Percentiles rank a stretch among this genome's conserved stretches.
Evolutionary conservation across 2,329 filamentous ascomycete species (phyloP).

Genomic region (Penicillium sp.): DNA sequence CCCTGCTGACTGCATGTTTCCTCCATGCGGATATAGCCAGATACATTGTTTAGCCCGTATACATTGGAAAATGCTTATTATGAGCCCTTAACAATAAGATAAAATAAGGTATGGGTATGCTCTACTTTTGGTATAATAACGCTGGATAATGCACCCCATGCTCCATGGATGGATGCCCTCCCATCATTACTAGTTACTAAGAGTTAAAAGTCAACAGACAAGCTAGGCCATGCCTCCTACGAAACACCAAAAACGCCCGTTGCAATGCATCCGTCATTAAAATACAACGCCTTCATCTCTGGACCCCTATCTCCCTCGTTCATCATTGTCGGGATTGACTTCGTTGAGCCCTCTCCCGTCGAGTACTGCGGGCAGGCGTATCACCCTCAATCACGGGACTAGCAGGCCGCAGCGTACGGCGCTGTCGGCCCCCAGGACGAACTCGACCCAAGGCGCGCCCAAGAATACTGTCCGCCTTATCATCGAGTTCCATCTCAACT

Average conservation of each 20-base stretch:
- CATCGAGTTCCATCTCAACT: slow-evolving; percentile 51
- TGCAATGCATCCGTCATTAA: slow-evolving; percentile 5
- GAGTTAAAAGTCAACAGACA: neutral
- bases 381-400: slow-evolving; percentile 35
- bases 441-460: slow-evolving; percentile 46
- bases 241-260: slow-evolving; percentile 7
- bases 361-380: slow-evolving; percentile 31
- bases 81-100: no score
- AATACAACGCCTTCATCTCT: neutral
- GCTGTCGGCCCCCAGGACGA: slow-evolving; percentile 32
- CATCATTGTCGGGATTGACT: slow-evolving; percentile 30
- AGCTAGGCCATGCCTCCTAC: neutral
- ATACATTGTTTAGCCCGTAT: no score
- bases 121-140: neutral
- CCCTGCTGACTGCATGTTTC: no score
- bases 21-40: no score
- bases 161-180: neutral
- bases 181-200: neutral
- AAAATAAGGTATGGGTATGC: slow-evolving; percentile 1
- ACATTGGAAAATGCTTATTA: no score
- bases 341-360: slow-evolving; percentile 28
- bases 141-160: neutral
- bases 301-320: neutral
- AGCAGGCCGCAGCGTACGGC: slow-evolving; percentile 23
- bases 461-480: slow-evolving; percentile 51